These are phyloP conservation scores for Amoebophrya sp. DNA, from an alignment of 169 alveolate species.

Conservation along the genomic window DNA sequence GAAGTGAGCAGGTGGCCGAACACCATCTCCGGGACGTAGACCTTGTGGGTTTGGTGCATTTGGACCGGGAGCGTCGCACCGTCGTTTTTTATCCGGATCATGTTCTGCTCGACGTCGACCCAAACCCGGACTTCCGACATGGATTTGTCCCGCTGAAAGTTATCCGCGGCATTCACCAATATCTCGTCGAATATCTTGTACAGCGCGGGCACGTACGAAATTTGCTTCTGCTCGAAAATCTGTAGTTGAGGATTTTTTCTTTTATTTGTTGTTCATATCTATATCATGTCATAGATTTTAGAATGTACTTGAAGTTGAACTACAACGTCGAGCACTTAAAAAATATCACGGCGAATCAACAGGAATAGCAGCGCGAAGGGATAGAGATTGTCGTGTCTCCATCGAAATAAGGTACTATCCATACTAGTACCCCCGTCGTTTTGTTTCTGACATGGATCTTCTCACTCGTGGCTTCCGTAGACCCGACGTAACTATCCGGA, in stretches of 20 bases:
- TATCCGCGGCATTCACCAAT: conserved; percentile 99
- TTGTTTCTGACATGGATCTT: neutral
- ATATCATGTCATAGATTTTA: too few relatives aligned
- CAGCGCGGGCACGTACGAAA: conserved; percentile 42
- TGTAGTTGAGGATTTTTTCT: too few relatives aligned
- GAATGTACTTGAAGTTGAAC: too few relatives aligned
- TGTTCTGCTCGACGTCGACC: conserved; percentile 34
- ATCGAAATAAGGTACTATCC: too few relatives aligned
- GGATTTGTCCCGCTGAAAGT: conserved; percentile 40
- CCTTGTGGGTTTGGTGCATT: conserved; percentile 87
- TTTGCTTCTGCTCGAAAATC: neutral
- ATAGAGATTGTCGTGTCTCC: too few relatives aligned
- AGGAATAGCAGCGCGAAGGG: too few relatives aligned
- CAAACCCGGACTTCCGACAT: conserved; percentile 38
- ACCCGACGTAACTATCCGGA: conserved; percentile 98
- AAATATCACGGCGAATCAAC: too few relatives aligned
- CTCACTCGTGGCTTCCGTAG: conserved; percentile 59
- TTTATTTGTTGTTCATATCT: too few relatives aligned
- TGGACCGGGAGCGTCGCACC: conserved; percentile 41
- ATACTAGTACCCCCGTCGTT: neutral
- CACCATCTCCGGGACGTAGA: conserved; percentile 94
- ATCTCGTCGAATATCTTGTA: conserved; percentile 77
- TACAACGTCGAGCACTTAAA: too few relatives aligned
- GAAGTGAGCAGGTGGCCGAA: conserved; percentile 98
- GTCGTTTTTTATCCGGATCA: conserved; percentile 38